A percentile compares a stretch with the other conserved stretches of the same genome.
phyloP scores from a whole-genome alignment of 208 protist species.

The Leishmania lainsoni region DNA sequence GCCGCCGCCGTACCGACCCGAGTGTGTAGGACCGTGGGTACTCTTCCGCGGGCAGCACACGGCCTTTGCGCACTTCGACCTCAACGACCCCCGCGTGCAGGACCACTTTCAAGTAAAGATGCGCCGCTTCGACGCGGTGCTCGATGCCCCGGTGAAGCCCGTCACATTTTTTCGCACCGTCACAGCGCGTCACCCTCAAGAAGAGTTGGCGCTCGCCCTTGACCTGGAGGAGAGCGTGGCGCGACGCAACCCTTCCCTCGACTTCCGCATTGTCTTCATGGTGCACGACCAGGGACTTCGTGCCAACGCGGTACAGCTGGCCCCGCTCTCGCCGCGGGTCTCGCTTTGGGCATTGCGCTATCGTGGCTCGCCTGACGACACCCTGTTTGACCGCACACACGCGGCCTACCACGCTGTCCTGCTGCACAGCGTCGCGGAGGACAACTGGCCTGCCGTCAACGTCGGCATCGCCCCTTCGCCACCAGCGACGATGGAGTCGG shows the following conservation, averaged over 20 bases:
- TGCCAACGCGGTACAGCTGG: constrained; percentile 45
- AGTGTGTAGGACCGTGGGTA: constrained; percentile 82
- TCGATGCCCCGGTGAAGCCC: constrained; percentile 36
- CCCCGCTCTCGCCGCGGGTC: constrained; percentile 46
- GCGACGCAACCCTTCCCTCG: constrained; percentile 45
- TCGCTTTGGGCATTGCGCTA: constrained; percentile 67
- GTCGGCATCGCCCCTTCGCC: not conserved
- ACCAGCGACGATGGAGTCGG: constrained; percentile 5
- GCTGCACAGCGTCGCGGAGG: constrained; percentile 44
- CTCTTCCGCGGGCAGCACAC: constrained; percentile 80
- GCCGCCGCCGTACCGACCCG: constrained; percentile 56
- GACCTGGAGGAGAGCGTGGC: constrained; percentile 40
- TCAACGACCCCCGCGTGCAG: constrained; percentile 62
- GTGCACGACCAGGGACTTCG: constrained; percentile 66
- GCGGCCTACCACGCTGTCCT: constrained; percentile 51
- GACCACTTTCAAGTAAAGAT: constrained; percentile 61
- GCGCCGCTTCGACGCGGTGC: constrained; percentile 41
- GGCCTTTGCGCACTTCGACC: constrained; percentile 81
- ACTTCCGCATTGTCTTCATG: constrained; percentile 70
- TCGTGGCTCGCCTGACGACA: constrained; percentile 25
- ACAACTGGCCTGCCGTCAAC: constrained; percentile 42
- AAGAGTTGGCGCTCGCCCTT: constrained; percentile 51
- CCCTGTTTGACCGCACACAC: constrained; percentile 63
- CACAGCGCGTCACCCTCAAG: constrained; percentile 51
- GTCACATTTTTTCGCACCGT: constrained; percentile 83